Conservation (phyloP, 2,329 filamentous ascomycete species). For the Westerdykella sp. region DNA sequence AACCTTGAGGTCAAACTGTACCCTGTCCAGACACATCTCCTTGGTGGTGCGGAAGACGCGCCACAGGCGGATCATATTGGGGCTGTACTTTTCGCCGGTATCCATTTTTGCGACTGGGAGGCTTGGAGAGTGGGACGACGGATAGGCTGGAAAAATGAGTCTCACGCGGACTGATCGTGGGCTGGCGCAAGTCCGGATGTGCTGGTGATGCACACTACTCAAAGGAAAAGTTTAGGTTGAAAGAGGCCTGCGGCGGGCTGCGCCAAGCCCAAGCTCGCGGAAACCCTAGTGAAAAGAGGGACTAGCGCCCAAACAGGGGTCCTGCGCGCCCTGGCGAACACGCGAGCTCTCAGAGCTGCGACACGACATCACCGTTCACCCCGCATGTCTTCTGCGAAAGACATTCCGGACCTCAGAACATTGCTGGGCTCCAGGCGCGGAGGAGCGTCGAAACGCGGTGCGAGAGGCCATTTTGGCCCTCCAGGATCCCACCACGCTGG, state of each 20-base stretch:
- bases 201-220: neutral
- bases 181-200: neutral
- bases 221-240: conserved; percentile 3
- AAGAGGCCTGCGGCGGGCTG: conserved; percentile 1
- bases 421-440: conserved; percentile 47
- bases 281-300: neutral
- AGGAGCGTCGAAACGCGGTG: conserved; percentile 45
- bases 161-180: neutral
- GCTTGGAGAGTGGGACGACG: conserved; percentile 5
- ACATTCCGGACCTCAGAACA: conserved; percentile 73
- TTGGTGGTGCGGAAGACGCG: conserved; percentile 88
- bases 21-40: conserved; percentile 89
- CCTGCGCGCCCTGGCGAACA: neutral
- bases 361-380: conserved; percentile 9
- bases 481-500: conserved; percentile 20
- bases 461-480: conserved; percentile 32
- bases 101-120: conserved; percentile 20
- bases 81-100: conserved; percentile 16
- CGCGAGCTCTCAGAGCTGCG: neutral
- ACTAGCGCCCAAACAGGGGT: neutral
- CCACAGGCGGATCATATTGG: conserved; percentile 63
- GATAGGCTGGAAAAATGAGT: conserved; percentile 2
- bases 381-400: conserved; percentile 61
- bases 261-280: neutral
- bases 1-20: conserved; percentile 44